Conservation (phyloP, 75 land plant genomes). For the Pinus tabuliformis region DNA sequence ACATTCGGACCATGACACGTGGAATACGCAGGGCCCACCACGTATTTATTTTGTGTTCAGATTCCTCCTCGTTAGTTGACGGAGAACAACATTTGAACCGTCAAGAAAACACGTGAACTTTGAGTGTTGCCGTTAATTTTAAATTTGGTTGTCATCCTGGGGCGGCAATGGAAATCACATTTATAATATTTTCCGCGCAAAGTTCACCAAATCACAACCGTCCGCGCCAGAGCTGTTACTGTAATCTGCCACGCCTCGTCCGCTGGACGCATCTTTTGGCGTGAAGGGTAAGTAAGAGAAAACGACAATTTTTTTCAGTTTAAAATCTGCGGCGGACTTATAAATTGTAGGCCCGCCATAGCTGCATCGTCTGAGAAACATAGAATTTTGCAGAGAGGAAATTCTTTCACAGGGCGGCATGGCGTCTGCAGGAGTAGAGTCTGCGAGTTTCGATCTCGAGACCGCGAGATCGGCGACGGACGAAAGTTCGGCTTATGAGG, state of each 20-base stretch:
- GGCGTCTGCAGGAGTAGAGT: neutral
- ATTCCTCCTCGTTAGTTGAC: neutral
- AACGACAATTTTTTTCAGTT: neutral
- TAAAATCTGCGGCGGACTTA: neutral
- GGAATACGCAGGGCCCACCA: neutral
- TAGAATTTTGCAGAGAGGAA: too few species aligned
- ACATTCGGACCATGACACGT: neutral
- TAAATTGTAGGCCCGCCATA: neutral
- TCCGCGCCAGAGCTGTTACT: too few species aligned
- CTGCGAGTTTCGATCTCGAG: neutral
- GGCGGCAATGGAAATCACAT: too few species aligned
- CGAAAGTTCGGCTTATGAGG: neutral
- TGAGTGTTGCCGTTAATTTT: neutral
- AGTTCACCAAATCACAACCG: too few species aligned
- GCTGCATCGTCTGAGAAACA: neutral
- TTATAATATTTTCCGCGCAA: too few species aligned
- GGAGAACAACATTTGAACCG: slow-evolving; percentile 4
- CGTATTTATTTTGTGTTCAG: neutral
- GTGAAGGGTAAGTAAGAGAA: neutral
- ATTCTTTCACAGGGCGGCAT: neutral
- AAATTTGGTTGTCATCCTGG: neutral
- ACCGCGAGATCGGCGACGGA: neutral
- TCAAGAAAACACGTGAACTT: neutral
- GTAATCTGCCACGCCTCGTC: neutral
- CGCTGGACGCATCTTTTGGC: neutral